Conservation (phyloP, 148 eudicot species). For the Chenopodium quinoa region DNA sequence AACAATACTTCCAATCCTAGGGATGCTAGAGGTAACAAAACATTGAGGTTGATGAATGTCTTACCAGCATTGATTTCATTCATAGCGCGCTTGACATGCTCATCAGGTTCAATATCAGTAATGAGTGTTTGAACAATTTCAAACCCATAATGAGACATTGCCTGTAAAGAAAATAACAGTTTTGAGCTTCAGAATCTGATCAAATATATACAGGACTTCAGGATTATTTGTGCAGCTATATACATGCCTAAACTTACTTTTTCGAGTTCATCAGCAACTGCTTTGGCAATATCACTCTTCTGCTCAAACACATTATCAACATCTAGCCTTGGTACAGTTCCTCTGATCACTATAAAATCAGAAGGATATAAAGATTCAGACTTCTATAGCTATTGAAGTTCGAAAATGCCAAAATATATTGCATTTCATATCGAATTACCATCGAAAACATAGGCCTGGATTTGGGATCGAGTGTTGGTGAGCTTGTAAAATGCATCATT, state of each 20-base stretch:
- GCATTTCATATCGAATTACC: constrained; percentile 36
- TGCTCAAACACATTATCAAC: constrained; percentile 44
- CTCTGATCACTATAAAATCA: constrained; percentile 37
- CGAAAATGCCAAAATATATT: not conserved
- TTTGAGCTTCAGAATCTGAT: not conserved
- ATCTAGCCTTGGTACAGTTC: constrained; percentile 34
- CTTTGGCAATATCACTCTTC: constrained; percentile 41
- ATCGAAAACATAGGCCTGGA: constrained; percentile 58
- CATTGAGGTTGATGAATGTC: not conserved
- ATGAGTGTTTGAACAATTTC: constrained; percentile 47
- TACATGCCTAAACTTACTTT: constrained; percentile 21
- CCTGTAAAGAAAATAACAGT: constrained; percentile 20
- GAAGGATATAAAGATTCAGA: not conserved
- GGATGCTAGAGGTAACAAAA: not conserved
- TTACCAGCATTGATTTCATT: constrained; percentile 51
- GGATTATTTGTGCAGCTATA: not conserved
- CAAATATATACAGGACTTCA: not conserved
- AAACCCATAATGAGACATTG: constrained; percentile 41
- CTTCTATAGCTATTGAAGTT: not conserved
- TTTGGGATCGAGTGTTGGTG: constrained; percentile 46
- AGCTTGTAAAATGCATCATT: constrained; percentile 57
- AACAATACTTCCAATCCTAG: no score
- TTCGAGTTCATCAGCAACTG: constrained; percentile 39
- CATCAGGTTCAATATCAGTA: constrained; percentile 46
- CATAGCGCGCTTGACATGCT: constrained; percentile 46